phyloP scores from a whole-genome alignment of 257 asterid genomes.

The Anisodus acutangulus region DNA sequence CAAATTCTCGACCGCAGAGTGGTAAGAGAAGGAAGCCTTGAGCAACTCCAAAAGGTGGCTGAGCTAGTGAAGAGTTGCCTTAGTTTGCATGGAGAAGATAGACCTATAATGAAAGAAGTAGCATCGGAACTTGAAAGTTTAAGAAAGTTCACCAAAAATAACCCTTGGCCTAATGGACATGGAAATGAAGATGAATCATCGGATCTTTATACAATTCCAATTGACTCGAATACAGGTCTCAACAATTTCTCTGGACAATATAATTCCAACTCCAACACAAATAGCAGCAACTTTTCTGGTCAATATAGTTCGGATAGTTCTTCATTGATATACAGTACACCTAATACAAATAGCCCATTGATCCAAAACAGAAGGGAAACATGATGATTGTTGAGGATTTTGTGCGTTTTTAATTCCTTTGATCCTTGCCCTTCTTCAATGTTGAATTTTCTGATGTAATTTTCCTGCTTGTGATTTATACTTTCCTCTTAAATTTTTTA shows the following conservation, averaged over 20 bases:
- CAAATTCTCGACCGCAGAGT: constrained; percentile 63
- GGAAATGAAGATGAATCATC: constrained; percentile 37
- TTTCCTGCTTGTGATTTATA: background rate
- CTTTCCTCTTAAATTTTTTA: background rate
- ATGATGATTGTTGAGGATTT: constrained; percentile 14
- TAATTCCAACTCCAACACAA: constrained; percentile 32
- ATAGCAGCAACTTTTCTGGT: constrained; percentile 39
- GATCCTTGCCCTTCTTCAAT: background rate
- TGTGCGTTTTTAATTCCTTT: background rate
- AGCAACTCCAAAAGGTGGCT: constrained; percentile 57
- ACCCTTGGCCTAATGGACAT: constrained; percentile 51
- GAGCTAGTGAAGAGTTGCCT: constrained; percentile 60
- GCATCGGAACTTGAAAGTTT: constrained; percentile 68
- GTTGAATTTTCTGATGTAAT: constrained; percentile 16
- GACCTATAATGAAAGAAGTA: constrained; percentile 86
- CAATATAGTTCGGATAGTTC: constrained; percentile 46
- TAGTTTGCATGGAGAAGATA: constrained; percentile 51
- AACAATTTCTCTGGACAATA: constrained; percentile 39
- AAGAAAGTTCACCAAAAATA: constrained; percentile 53
- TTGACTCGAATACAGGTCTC: constrained; percentile 28
- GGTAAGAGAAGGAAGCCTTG: constrained; percentile 61
- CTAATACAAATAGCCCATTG: constrained; percentile 41
- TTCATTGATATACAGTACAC: constrained; percentile 32
- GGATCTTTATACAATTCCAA: constrained; percentile 59
- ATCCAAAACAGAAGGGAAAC: background rate